These are phyloP conservation scores for Hymenoscyphus occultus DNA, from an alignment of 2,329 filamentous ascomycete genomes.

Conservation along the genomic window DNA sequence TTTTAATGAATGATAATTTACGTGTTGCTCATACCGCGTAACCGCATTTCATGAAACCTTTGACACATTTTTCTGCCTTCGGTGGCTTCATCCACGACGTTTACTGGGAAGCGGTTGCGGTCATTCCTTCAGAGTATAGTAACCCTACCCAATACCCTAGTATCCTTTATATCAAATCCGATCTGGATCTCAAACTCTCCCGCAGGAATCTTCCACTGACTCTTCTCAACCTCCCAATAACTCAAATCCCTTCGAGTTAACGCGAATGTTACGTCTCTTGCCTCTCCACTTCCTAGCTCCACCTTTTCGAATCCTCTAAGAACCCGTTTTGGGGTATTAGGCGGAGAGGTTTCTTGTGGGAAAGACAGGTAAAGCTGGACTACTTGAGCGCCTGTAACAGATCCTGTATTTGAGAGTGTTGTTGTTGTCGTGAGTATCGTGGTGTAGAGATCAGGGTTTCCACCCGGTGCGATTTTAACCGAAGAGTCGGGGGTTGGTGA, in stretches of 20 bases:
- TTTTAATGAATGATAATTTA: too few species aligned
- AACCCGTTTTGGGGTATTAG: conserved; percentile 38
- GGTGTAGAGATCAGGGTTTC: conserved; percentile 54
- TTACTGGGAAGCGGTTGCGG: too few species aligned
- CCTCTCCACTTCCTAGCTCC: conserved; percentile 39
- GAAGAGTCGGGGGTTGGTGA: conserved; percentile 53
- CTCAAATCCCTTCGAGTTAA: conserved; percentile 61
- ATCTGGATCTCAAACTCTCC: conserved; percentile 24
- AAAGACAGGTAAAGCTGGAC: conserved; percentile 32
- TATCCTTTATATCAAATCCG: conserved; percentile 16
- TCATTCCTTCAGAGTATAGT: too few species aligned
- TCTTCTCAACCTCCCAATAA: conserved; percentile 58
- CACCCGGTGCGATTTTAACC: conserved; percentile 49
- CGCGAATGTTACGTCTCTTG: conserved; percentile 46
- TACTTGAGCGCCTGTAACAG: conserved; percentile 30
- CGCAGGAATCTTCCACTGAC: conserved; percentile 52
- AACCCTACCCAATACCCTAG: not conserved
- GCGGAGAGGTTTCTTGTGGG: conserved; percentile 2
- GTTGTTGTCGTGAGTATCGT: conserved; percentile 47
- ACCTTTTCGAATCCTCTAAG: conserved; percentile 63
- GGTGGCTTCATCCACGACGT: too few species aligned
- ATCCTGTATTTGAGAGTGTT: conserved; percentile 47
- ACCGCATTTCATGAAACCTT: too few species aligned
- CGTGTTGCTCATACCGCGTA: too few species aligned
- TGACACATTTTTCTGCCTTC: too few species aligned